These are phyloP conservation scores for Jamesozyma hellenica DNA, from an alignment of 805 yeast genomes.

Conservation along the genomic window DNA sequence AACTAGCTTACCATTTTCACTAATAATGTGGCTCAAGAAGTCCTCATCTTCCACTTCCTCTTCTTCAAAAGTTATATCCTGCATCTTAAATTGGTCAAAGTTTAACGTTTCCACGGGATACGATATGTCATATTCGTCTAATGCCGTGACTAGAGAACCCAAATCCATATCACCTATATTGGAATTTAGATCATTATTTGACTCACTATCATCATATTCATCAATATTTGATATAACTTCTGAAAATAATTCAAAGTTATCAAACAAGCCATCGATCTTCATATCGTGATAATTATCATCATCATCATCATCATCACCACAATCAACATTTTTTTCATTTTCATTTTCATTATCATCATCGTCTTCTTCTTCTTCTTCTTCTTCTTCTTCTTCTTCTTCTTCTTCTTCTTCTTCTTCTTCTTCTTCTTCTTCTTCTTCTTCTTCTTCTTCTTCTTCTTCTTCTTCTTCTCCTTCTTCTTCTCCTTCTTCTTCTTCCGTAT, in stretches of 20 bases:
- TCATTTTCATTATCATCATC: conserved; percentile 3
- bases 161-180: conserved; percentile 6
- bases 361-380: too few relatives aligned
- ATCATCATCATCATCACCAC: conserved; percentile 1
- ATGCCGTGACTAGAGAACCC: conserved; percentile 18
- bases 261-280: conserved; percentile 1
- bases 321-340: conserved; percentile 1
- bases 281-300: not conserved
- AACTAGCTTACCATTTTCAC: not conserved
- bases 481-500: too few relatives aligned
- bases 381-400: too few relatives aligned
- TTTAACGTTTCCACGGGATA: not conserved
- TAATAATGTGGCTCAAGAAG: too few relatives aligned
- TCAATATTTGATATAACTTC: conserved; percentile 2
- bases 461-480: too few relatives aligned
- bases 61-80: conserved; percentile 3
- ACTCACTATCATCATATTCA: conserved; percentile 9
- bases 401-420: too few relatives aligned
- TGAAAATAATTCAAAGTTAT: conserved; percentile 2
- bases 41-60: not conserved
- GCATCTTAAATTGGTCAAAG: not conserved
- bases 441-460: too few relatives aligned
- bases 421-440: too few relatives aligned
- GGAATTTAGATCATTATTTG: not conserved
- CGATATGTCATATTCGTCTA: conserved; percentile 26